Conservation (phyloP, 2,329 filamentous ascomycete genomes). For the Aspergillus sp. region DNA sequence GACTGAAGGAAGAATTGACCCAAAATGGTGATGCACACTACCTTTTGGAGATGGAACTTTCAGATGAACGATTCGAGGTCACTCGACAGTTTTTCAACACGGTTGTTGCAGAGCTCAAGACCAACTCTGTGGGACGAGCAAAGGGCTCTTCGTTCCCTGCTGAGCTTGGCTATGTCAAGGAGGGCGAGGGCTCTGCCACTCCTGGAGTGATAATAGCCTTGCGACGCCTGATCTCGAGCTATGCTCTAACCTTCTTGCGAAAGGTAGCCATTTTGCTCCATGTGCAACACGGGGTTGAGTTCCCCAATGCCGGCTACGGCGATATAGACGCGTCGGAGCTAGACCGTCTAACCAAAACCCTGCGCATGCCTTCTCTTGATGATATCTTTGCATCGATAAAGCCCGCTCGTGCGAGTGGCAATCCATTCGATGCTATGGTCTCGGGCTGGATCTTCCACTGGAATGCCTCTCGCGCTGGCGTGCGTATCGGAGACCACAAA, state of each 20-base stretch:
- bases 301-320: conserved; percentile 67
- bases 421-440: conserved; percentile 52
- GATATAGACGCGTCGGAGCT: conserved; percentile 72
- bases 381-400: conserved; percentile 68
- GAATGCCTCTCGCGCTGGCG: conserved; percentile 33
- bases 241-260: conserved; percentile 85
- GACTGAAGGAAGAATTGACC: conserved; percentile 35
- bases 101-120: conserved; percentile 37
- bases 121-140: conserved; percentile 35
- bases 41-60: conserved; percentile 26
- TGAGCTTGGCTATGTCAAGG: conserved; percentile 38
- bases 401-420: conserved; percentile 38
- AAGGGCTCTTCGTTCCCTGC: conserved; percentile 37
- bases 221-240: conserved; percentile 62
- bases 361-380: conserved; percentile 75
- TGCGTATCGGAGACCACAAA: conserved; percentile 32
- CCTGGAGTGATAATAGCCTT: conserved; percentile 33
- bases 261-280: conserved; percentile 83
- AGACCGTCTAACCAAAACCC: conserved; percentile 71
- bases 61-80: conserved; percentile 27
- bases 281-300: conserved; percentile 84
- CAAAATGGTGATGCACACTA: conserved; percentile 29
- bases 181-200: conserved; percentile 36
- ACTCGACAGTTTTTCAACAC: conserved; percentile 40
- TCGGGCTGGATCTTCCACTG: conserved; percentile 69